A percentile compares a stretch with the other conserved stretches of the same genome.
These are phyloP conservation scores for Rutidosis leptorrhynchoides DNA, from an alignment of 129 eudicot genomes.

Conservation along the genomic window DNA sequence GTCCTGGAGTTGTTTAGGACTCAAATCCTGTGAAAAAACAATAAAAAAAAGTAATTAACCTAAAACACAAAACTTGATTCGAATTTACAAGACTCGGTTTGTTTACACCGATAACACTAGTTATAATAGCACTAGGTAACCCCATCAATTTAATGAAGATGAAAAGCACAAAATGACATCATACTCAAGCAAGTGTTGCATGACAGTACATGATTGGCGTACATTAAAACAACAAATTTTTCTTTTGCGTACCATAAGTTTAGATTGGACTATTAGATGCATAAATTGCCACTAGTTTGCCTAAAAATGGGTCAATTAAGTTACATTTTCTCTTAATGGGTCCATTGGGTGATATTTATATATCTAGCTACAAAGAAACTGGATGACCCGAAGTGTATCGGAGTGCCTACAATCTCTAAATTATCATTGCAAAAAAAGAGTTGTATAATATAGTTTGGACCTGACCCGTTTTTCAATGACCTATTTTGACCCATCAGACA, in stretches of 20 bases:
- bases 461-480: not conserved
- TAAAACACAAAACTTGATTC: not conserved
- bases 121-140: no score
- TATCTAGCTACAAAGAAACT: not conserved
- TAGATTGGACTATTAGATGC: not conserved
- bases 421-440: not conserved
- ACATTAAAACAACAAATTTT: not conserved
- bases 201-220: not conserved
- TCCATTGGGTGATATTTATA: not conserved
- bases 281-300: not conserved
- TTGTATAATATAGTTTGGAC: not conserved
- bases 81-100: not conserved
- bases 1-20: slow-evolving; percentile 89
- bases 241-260: not conserved
- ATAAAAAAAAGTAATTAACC: not conserved
- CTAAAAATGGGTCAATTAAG: not conserved
- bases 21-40: slow-evolving; percentile 75
- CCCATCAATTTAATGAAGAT: no score
- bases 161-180: no score
- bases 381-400: not conserved
- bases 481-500: slow-evolving; percentile 10
- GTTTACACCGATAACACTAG: no score
- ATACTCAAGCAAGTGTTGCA: no score
- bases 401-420: not conserved
- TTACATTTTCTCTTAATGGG: not conserved